Percentiles rank a stretch among this genome's conserved stretches.
These are phyloP conservation scores for Hypoxylon perforatum DNA, from an alignment of 495 filamentous ascomycete genomes.

Conservation along the genomic window DNA sequence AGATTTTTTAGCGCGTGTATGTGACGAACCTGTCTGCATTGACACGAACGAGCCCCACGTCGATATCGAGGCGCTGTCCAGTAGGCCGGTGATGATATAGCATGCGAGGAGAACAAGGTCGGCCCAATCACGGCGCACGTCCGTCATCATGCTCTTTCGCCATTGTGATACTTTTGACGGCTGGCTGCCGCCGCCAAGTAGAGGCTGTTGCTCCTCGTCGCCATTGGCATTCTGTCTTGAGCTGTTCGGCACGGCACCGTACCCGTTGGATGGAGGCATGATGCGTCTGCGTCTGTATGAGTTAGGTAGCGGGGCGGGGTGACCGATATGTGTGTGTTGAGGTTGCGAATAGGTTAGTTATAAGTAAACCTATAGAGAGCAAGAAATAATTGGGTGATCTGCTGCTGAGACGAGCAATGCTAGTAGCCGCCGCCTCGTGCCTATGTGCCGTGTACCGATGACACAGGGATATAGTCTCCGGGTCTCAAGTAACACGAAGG, in stretches of 20 bases:
- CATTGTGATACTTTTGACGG: conserved; percentile 36
- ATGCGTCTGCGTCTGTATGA: not conserved
- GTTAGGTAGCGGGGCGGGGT: not conserved
- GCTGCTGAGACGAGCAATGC: not conserved
- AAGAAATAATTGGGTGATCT: not conserved
- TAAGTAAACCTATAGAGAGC: not conserved
- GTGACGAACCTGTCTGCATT: conserved; percentile 74
- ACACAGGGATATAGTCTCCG: not conserved
- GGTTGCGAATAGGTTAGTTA: not conserved
- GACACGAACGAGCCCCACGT: conserved; percentile 82
- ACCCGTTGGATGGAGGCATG: conserved; percentile 40
- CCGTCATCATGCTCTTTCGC: conserved; percentile 55
- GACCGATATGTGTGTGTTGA: not conserved
- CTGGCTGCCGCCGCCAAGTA: conserved; percentile 36
- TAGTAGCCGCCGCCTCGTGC: not conserved
- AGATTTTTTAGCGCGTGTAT: conserved; percentile 1
- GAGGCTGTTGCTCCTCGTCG: conserved; percentile 57
- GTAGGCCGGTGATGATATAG: conserved; percentile 77
- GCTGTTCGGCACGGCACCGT: conserved; percentile 27
- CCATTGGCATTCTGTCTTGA: conserved; percentile 12
- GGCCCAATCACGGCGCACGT: conserved; percentile 65
- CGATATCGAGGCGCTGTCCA: conserved; percentile 76
- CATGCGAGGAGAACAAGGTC: conserved; percentile 72
- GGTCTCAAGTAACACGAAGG: not conserved
- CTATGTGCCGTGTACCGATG: not conserved